phyloP scores from a whole-genome alignment of 1,139 yeast genomes.

The Scheffersomyces insectosa region DNA sequence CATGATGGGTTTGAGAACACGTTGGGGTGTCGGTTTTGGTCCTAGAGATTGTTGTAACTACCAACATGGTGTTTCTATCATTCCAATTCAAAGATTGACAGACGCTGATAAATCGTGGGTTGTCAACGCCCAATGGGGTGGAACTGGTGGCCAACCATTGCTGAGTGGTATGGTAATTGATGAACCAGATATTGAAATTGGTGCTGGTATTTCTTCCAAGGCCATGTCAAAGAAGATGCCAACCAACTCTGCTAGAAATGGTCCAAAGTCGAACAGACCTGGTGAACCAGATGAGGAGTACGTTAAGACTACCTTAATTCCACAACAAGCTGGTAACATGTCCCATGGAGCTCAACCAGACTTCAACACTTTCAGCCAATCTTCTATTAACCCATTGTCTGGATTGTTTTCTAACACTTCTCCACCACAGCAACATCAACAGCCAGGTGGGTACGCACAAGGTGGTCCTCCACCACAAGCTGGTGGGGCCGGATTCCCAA shows the following conservation, averaged over 20 bases:
- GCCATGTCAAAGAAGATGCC: slow-evolving; percentile 90
- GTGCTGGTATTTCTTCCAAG: slow-evolving; percentile 90
- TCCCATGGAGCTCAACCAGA: slow-evolving; percentile 34
- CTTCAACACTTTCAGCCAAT: slow-evolving; percentile 35
- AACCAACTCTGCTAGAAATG: slow-evolving; percentile 81
- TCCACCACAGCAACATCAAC: slow-evolving; percentile 5
- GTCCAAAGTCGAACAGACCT: slow-evolving; percentile 77
- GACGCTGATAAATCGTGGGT: slow-evolving; percentile 95
- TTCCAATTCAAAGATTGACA: slow-evolving; percentile 83
- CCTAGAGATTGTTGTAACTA: slow-evolving; percentile 98
- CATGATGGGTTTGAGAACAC: slow-evolving; percentile 65
- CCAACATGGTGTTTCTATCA: slow-evolving; percentile 83
- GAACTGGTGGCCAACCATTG: slow-evolving; percentile 89
- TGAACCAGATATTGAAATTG: slow-evolving; percentile 97
- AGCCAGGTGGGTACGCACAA: slow-evolving; percentile 8
- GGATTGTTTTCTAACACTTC: slow-evolving; percentile 41
- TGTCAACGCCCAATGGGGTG: slow-evolving; percentile 93
- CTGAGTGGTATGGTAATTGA: slow-evolving; percentile 82
- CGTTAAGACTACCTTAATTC: slow-evolving; percentile 38
- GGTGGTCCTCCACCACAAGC: slow-evolving; percentile 8
- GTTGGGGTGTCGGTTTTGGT: slow-evolving; percentile 99
- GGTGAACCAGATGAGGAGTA: slow-evolving; percentile 56
- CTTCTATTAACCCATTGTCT: slow-evolving; percentile 51
- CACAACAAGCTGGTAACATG: slow-evolving; percentile 26
- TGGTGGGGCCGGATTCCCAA: slow-evolving; percentile 10